Conservation (phyloP, 2,329 filamentous ascomycete species). For the Bipolaris bicolor region DNA sequence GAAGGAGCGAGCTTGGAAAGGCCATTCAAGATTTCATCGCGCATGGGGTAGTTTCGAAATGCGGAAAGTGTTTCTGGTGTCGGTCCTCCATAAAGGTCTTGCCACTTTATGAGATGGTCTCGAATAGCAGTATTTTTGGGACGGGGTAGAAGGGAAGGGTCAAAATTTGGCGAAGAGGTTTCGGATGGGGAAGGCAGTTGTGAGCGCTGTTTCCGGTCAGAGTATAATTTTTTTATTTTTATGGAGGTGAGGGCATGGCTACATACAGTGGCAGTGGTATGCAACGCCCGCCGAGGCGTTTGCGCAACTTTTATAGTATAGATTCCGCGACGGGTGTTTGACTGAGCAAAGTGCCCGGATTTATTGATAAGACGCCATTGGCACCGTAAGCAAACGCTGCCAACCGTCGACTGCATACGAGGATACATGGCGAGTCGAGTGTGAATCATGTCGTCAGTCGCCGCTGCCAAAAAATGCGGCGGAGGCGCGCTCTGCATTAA, state of each 20-base stretch:
- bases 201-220: constrained; percentile 25
- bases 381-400: constrained; percentile 34
- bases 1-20: constrained; percentile 30
- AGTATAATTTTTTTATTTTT: not conserved
- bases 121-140: constrained; percentile 31
- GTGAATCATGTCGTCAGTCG: constrained; percentile 18
- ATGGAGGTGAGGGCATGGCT: not conserved
- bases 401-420: constrained; percentile 17
- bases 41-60: constrained; percentile 40
- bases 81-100: constrained; percentile 49
- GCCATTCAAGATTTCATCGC: constrained; percentile 33
- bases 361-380: constrained; percentile 29
- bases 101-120: constrained; percentile 50
- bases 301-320: constrained; percentile 16
- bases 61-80: constrained; percentile 37
- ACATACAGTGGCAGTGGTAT: constrained; percentile 30
- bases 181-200: constrained; percentile 16
- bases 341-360: constrained; percentile 5
- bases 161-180: constrained; percentile 9
- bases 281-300: constrained; percentile 28
- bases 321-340: constrained; percentile 6
- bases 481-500: constrained; percentile 21
- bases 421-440: constrained; percentile 24
- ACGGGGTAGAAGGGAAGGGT: constrained; percentile 23
- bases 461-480: constrained; percentile 12